These are phyloP conservation scores for Castanea crenata DNA, from an alignment of 306 rosid genomes.

Conservation along the genomic window DNA sequence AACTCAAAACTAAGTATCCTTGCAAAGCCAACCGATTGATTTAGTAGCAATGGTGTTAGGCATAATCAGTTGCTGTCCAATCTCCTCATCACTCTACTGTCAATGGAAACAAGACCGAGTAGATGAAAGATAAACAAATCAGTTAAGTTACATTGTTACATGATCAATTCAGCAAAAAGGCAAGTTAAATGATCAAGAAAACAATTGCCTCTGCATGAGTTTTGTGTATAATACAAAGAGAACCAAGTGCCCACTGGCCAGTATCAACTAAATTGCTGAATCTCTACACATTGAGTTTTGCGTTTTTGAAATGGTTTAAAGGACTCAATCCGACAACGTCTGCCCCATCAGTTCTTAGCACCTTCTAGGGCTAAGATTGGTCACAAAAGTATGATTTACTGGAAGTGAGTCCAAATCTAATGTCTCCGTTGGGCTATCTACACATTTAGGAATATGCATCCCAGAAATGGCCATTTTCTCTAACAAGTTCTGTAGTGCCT, in stretches of 20 bases:
- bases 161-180: too few relatives aligned
- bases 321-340: background rate
- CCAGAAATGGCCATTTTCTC: constrained; percentile 64
- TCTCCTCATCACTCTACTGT: too few relatives aligned
- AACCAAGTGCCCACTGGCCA: background rate
- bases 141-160: too few relatives aligned
- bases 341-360: background rate
- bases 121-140: too few relatives aligned
- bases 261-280: background rate
- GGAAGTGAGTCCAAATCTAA: constrained; percentile 13
- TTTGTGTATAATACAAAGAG: background rate
- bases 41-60: too few relatives aligned
- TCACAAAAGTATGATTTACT: background rate
- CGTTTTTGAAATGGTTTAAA: background rate
- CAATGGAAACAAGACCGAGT: too few relatives aligned
- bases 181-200: background rate
- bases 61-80: too few relatives aligned
- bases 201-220: background rate
- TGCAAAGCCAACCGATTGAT: too few relatives aligned
- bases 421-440: constrained; percentile 3
- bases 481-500: constrained; percentile 58
- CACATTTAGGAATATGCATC: constrained; percentile 28
- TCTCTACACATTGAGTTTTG: background rate
- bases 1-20: too few relatives aligned
- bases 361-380: constrained; percentile 17